Evolutionary conservation across 2,329 filamentous ascomycete species (phyloP).

Genomic region (Eurotiales sp.): DNA sequence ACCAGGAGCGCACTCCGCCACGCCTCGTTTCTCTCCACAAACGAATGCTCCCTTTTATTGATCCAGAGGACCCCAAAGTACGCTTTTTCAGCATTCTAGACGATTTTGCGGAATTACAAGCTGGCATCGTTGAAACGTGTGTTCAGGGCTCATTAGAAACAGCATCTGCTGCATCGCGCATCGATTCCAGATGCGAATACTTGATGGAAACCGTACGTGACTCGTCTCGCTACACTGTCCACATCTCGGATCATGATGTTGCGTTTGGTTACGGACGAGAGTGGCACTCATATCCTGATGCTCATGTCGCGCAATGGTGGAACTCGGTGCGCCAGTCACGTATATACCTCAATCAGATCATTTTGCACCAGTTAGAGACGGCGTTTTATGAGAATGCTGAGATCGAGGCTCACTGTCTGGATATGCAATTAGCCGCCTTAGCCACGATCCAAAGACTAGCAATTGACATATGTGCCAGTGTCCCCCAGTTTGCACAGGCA

Average conservation of each 20-base stretch:
- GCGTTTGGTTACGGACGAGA: not conserved
- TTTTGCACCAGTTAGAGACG: not conserved
- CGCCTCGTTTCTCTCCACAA: not conserved
- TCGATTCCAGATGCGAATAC: not conserved
- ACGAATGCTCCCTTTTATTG: not conserved
- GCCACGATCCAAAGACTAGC: not conserved
- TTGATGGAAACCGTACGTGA: not conserved
- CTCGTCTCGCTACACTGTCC: not conserved
- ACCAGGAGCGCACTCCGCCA: not conserved
- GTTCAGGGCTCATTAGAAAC: not conserved
- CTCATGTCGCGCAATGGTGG: not conserved
- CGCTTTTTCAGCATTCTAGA: not conserved
- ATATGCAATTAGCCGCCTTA: not conserved
- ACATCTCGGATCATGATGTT: not conserved
- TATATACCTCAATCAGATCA: not conserved
- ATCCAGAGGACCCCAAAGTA: not conserved
- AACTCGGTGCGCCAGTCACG: not conserved
- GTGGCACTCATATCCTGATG: not conserved
- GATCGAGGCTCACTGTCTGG: not conserved
- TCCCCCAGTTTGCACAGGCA: not conserved
- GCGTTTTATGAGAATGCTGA: not conserved
- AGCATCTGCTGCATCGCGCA: not conserved
- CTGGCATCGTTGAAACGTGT: not conserved
- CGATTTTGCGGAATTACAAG: not conserved
- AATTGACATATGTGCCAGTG: not conserved